Evolutionary conservation across 1,139 yeast genomes (phyloP).

Genomic region (Yamadazyma atlantica): DNA sequence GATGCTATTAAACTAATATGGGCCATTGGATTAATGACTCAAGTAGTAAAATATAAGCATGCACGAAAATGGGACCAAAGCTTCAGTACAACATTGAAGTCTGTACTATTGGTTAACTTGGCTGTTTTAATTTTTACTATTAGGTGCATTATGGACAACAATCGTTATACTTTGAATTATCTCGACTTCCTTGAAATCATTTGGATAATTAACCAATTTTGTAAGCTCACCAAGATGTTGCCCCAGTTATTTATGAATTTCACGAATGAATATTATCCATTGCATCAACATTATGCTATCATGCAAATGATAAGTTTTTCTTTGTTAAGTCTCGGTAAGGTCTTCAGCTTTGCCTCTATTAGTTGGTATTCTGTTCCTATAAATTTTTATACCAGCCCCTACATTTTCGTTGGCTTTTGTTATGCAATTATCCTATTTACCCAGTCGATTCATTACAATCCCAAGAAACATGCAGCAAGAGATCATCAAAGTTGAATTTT

Average conservation of each 20-base stretch:
- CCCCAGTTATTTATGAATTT: constrained; percentile 35
- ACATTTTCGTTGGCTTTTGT: neutral
- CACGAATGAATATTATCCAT: neutral
- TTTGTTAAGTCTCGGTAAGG: neutral
- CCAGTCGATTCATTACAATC: neutral
- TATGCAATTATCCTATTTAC: neutral
- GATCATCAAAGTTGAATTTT: neutral
- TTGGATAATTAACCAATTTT: constrained; percentile 25
- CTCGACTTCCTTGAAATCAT: constrained; percentile 30
- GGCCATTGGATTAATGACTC: constrained; percentile 14
- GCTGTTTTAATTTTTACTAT: constrained; percentile 8
- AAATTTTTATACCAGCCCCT: neutral
- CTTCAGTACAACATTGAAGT: constrained; percentile 17
- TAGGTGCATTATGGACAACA: neutral
- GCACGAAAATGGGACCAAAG: constrained; percentile 26
- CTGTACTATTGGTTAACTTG: constrained; percentile 10
- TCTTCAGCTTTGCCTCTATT: neutral
- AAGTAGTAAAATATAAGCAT: constrained; percentile 16
- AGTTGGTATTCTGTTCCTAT: neutral
- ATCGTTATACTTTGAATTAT: constrained; percentile 7
- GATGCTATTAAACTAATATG: constrained; percentile 17
- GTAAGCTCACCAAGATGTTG: constrained; percentile 15
- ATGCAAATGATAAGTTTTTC: neutral
- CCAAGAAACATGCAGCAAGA: neutral
- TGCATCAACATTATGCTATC: neutral